Percentiles rank a stretch among this genome's conserved stretches.
phyloP scores from a whole-genome alignment of 1,284 basidiomycete genomes.

The Lentinus polychrous region DNA sequence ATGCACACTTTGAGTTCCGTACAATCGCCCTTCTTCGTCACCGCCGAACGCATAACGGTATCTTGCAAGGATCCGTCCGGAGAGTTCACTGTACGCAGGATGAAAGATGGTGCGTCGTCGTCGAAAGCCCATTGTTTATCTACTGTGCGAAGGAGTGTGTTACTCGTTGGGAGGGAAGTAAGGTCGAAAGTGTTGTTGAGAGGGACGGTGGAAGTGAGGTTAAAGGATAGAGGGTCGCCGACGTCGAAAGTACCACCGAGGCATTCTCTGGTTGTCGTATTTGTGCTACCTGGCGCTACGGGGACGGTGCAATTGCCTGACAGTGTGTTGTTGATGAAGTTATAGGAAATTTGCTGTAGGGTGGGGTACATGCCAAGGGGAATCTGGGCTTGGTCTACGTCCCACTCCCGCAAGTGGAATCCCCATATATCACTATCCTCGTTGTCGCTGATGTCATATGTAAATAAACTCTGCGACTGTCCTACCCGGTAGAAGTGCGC shows the following conservation, averaged over 20 bases:
- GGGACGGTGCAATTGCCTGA: slow-evolving; percentile 14
- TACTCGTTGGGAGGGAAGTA: not conserved
- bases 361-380: slow-evolving; percentile 14
- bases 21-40: slow-evolving; percentile 10
- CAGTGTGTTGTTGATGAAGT: slow-evolving; percentile 9
- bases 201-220: slow-evolving; percentile 13
- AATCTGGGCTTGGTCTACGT: slow-evolving; percentile 10
- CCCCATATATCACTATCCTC: slow-evolving; percentile 11
- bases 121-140: slow-evolving; percentile 11
- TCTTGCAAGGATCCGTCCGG: not conserved
- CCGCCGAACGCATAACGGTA: slow-evolving; percentile 11
- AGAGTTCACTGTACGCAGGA: slow-evolving; percentile 7
- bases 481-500: slow-evolving; percentile 6
- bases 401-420: slow-evolving; percentile 11
- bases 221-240: slow-evolving; percentile 10
- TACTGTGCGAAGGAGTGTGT: slow-evolving; percentile 6
- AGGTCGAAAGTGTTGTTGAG: slow-evolving; percentile 10
- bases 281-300: not conserved
- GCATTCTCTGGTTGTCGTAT: slow-evolving; percentile 9
- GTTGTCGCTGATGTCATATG: slow-evolving; percentile 11
- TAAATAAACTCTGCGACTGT: slow-evolving; percentile 7
- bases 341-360: slow-evolving; percentile 11
- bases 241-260: slow-evolving; percentile 12
- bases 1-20: slow-evolving; percentile 16
- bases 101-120: slow-evolving; percentile 10